Percentiles rank a stretch among this genome's conserved stretches.
Conservation (phyloP, 1,284 basidiomycete genomes). For the Pseudozyma tsukubaensis region DNA sequence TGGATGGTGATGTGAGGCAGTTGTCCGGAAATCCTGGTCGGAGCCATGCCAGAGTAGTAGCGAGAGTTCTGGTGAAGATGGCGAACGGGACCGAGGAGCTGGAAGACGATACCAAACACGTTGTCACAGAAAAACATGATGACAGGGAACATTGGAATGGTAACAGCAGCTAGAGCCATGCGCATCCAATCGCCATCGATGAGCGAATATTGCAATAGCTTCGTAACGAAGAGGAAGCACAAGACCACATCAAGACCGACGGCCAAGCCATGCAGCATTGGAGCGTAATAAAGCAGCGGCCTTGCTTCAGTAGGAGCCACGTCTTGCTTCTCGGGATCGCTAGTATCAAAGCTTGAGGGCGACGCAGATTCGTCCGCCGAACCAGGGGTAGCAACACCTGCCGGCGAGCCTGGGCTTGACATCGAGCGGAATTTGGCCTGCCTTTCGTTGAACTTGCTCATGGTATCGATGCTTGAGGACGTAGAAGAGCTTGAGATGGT, state of each 20-base stretch:
- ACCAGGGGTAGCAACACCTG: conserved; percentile 1
- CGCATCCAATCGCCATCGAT: conserved; percentile 77
- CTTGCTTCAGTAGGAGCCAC: conserved; percentile 42
- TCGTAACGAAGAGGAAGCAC: conserved; percentile 75
- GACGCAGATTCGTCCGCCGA: conserved; percentile 12
- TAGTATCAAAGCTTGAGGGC: conserved; percentile 20
- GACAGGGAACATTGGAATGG: conserved; percentile 36
- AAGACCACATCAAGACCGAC: conserved; percentile 69
- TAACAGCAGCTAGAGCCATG: conserved; percentile 73
- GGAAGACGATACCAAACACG: conserved; percentile 70
- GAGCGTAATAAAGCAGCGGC: conserved; percentile 79
- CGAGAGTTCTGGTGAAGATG: conserved; percentile 72
- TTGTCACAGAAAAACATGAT: conserved; percentile 76
- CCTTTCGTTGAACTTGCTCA: conserved; percentile 33
- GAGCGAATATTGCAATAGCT: conserved; percentile 76
- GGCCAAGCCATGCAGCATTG: conserved; percentile 80
- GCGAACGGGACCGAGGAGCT: conserved; percentile 73
- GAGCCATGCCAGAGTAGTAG: conserved; percentile 70
- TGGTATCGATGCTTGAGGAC: conserved; percentile 7
- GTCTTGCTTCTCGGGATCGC: conserved; percentile 40
- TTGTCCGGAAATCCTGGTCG: conserved; percentile 75
- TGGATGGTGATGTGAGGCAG: conserved; percentile 81
- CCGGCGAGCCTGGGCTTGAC: conserved; percentile 6
- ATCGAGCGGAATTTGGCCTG: conserved; percentile 26
- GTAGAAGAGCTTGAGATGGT: conserved; percentile 6